Conservation (phyloP, 2,329 filamentous ascomycete species). For the Aaosphaeria arxii region DNA sequence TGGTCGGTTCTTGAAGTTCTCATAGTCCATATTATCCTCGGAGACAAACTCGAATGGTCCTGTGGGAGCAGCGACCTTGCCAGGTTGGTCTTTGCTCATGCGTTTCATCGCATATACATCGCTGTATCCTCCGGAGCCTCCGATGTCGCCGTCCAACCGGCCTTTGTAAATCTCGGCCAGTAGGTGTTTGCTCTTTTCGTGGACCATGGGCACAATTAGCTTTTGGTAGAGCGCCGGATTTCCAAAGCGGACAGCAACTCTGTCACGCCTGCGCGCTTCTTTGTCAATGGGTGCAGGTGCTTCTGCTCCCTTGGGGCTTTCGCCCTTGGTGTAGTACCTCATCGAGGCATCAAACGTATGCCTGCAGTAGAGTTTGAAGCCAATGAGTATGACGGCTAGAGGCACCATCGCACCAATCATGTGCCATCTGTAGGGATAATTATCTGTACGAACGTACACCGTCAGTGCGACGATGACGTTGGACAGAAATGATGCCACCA, state of each 20-base stretch:
- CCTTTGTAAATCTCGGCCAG: conserved; percentile 84
- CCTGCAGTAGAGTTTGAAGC: conserved; percentile 84
- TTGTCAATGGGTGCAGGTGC: conserved; percentile 39
- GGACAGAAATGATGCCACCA: conserved; percentile 76
- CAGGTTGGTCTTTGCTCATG: conserved; percentile 64
- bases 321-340: conserved; percentile 72
- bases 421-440: conserved; percentile 42
- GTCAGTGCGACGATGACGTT: conserved; percentile 77
- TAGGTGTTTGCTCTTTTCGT: conserved; percentile 82
- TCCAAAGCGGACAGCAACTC: conserved; percentile 74
- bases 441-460: conserved; percentile 60
- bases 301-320: conserved; percentile 51
- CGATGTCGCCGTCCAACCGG: conserved; percentile 62
- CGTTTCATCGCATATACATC: conserved; percentile 76
- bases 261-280: conserved; percentile 55
- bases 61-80: conserved; percentile 43
- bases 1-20: conserved; percentile 84
- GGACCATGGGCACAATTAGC: conserved; percentile 92
- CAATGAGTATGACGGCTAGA: conserved; percentile 72
- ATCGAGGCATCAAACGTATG: conserved; percentile 74
- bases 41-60: conserved; percentile 84
- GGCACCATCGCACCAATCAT: conserved; percentile 72
- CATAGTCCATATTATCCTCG: conserved; percentile 82
- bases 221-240: conserved; percentile 88
- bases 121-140: conserved; percentile 68